Percentiles rank a stretch among this genome's conserved stretches.
phyloP scores from a whole-genome alignment of 2,329 filamentous ascomycete species.

The Nemania sp. region DNA sequence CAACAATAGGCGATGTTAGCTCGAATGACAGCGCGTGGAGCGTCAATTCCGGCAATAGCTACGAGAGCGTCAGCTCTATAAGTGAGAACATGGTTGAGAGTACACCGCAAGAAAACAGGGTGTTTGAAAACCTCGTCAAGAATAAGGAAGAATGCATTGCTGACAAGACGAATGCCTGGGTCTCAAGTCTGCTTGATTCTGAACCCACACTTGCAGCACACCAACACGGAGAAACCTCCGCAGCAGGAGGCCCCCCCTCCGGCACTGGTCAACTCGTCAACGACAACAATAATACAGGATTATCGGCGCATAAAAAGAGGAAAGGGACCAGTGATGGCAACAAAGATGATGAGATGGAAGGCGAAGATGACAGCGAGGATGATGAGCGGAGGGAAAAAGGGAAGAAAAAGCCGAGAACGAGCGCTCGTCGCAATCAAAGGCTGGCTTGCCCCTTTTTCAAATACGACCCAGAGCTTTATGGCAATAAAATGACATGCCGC shows the following conservation, averaged over 20 bases:
- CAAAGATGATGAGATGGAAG: background rate
- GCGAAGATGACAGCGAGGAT: background rate
- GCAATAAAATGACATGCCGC: background rate
- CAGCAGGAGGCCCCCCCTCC: background rate
- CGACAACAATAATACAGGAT: background rate
- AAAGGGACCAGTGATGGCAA: background rate
- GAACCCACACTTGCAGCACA: background rate
- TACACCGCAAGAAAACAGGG: background rate
- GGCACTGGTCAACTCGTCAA: background rate
- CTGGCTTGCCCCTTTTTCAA: constrained; percentile 5
- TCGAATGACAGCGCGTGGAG: background rate
- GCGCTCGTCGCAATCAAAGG: background rate
- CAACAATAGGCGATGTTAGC: background rate
- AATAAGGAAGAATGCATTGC: background rate
- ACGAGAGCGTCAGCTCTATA: background rate
- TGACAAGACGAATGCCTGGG: background rate
- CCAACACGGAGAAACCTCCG: background rate
- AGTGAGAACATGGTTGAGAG: background rate
- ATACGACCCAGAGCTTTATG: background rate
- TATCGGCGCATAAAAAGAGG: background rate
- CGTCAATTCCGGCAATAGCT: background rate
- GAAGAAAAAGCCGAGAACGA: background rate
- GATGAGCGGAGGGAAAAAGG: background rate
- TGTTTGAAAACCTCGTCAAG: background rate
- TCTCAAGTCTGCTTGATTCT: background rate